phyloP scores from a whole-genome alignment of 2,329 filamentous ascomycete species.

The Diaporthe ilicicola region DNA sequence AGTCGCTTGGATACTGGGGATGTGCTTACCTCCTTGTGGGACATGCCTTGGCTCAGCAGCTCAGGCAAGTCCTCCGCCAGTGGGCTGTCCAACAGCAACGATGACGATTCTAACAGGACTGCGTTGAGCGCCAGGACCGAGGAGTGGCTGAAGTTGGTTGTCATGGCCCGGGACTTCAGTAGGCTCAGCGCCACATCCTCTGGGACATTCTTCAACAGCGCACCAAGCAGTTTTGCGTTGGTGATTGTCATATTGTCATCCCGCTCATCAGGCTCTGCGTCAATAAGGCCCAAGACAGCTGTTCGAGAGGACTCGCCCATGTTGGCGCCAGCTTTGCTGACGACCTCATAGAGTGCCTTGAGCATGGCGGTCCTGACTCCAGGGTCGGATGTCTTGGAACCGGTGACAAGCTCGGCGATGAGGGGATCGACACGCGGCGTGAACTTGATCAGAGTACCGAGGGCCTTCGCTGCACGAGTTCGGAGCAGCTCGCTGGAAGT shows the following conservation, averaged over 20 bases:
- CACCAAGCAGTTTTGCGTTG: constrained; percentile 88
- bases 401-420: constrained; percentile 91
- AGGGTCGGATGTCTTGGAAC: constrained; percentile 86
- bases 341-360: constrained; percentile 94
- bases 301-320: constrained; percentile 92
- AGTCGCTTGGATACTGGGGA: background rate
- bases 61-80: constrained; percentile 78
- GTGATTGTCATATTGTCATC: constrained; percentile 86
- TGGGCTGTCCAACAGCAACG: constrained; percentile 69
- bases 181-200: constrained; percentile 69
- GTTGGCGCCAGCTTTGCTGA: constrained; percentile 91
- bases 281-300: constrained; percentile 88
- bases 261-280: constrained; percentile 79
- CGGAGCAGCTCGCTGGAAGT: constrained; percentile 89
- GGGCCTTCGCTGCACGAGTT: constrained; percentile 87
- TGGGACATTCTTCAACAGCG: constrained; percentile 86
- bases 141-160: constrained; percentile 76
- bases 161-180: constrained; percentile 79
- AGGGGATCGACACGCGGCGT: constrained; percentile 95
- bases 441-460: constrained; percentile 94
- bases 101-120: constrained; percentile 81
- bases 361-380: constrained; percentile 96
- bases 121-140: constrained; percentile 91
- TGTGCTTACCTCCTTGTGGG: constrained; percentile 74
- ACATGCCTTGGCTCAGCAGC: constrained; percentile 83